Evolutionary conservation across 2,329 filamentous ascomycete genomes (phyloP).

Genomic region (Neonectria neomacrospora): DNA sequence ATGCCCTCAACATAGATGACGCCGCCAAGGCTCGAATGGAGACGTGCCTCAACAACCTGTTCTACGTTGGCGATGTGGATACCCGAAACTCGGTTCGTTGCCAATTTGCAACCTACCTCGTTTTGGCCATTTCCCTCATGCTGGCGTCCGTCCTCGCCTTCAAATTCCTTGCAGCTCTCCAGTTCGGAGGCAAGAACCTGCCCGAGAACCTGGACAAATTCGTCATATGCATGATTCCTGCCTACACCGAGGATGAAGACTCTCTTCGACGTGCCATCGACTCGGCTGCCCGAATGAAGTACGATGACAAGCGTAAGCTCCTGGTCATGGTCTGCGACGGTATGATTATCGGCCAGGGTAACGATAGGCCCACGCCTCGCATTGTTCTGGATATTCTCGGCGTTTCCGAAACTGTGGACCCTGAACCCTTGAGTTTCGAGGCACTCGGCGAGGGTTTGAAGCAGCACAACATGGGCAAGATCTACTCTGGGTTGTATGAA

Average conservation of each 20-base stretch:
- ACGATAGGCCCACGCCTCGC: conserved; percentile 92
- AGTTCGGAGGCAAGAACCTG: conserved; percentile 90
- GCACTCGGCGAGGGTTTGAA: conserved; percentile 94
- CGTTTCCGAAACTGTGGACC: conserved; percentile 92
- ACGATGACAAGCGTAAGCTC: conserved; percentile 98
- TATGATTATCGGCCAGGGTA: conserved; percentile 99
- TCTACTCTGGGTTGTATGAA: conserved; percentile 97
- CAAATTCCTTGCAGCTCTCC: conserved; percentile 96
- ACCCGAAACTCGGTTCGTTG: conserved; percentile 88
- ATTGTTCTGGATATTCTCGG: conserved; percentile 98
- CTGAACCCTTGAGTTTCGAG: conserved; percentile 96
- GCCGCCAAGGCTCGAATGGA: conserved; percentile 74
- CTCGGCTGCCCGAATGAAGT: conserved; percentile 92
- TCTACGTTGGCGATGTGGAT: conserved; percentile 92
- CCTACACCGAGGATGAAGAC: conserved; percentile 98
- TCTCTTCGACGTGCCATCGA: conserved; percentile 97
- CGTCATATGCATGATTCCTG: conserved; percentile 96
- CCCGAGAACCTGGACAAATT: conserved; percentile 99
- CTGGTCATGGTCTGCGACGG: conserved; percentile 93
- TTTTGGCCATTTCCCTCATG: conserved; percentile 84
- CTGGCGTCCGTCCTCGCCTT: conserved; percentile 86
- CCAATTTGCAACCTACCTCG: conserved; percentile 88
- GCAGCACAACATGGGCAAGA: conserved; percentile 99
- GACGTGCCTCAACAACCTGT: conserved; percentile 90
- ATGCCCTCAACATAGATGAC: conserved; percentile 70